Evolutionary conservation across 768 basidiomycete genomes (phyloP).

Genomic region (Podaxis mareebaensis): DNA sequence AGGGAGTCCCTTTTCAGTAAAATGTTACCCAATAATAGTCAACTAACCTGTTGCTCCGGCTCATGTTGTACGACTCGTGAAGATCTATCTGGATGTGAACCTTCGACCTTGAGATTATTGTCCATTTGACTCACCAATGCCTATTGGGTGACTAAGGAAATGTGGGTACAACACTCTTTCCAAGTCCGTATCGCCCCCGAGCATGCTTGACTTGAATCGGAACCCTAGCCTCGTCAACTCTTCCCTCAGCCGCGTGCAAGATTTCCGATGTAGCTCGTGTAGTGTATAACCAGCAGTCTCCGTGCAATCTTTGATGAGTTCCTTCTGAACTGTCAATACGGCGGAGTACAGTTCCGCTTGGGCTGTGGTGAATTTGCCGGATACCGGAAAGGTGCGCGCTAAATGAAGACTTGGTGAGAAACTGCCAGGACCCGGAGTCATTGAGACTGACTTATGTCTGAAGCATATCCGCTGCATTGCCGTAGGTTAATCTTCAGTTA

Average conservation of each 20-base stretch:
- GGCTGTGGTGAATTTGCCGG: slow-evolving; percentile 74
- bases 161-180: slow-evolving; percentile 90
- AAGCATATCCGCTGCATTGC: slow-evolving; percentile 78
- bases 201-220: slow-evolving; percentile 27
- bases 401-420: slow-evolving; percentile 10
- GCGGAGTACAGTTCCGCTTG: slow-evolving; percentile 87
- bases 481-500: slow-evolving; percentile 1
- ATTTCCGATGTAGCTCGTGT: slow-evolving; percentile 75
- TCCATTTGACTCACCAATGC: slow-evolving; percentile 60
- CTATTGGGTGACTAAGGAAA: slow-evolving; percentile 88
- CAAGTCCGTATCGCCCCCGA: slow-evolving; percentile 53
- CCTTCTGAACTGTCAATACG: slow-evolving; percentile 71
- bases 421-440: not conserved
- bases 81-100: slow-evolving; percentile 54
- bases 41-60: slow-evolving; percentile 42
- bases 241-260: slow-evolving; percentile 60
- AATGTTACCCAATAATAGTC: slow-evolving; percentile 2
- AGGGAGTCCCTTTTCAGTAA: not conserved
- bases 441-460: slow-evolving; percentile 79
- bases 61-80: slow-evolving; percentile 78
- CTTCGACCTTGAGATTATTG: not conserved
- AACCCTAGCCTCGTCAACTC: slow-evolving; percentile 85
- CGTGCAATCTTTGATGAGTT: slow-evolving; percentile 60
- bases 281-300: slow-evolving; percentile 58
- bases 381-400: slow-evolving; percentile 89